A percentile compares a stretch with the other conserved stretches of the same genome.
These are phyloP conservation scores for Mycocentrospora acerina DNA, from an alignment of 2,329 filamentous ascomycete genomes.

Conservation along the genomic window DNA sequence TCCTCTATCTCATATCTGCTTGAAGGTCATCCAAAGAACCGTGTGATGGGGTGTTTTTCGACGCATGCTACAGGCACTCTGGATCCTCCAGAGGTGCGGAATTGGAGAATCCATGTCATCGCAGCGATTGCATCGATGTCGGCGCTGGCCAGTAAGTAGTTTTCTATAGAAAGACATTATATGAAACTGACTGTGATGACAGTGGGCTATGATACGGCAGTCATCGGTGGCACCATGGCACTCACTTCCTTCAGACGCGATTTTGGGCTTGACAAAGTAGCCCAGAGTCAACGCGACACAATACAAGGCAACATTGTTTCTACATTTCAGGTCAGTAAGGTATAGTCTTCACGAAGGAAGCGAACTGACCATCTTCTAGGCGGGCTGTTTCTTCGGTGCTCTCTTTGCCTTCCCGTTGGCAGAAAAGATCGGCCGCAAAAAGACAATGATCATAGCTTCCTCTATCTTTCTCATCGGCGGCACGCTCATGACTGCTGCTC, in stretches of 20 bases:
- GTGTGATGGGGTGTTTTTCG: constrained; percentile 28
- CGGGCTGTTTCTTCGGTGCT: constrained; percentile 44
- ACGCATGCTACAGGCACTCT: constrained; percentile 36
- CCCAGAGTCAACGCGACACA: constrained; percentile 35
- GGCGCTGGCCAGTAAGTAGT: constrained; percentile 36
- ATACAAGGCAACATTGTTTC: constrained; percentile 45
- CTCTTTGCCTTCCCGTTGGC: constrained; percentile 49
- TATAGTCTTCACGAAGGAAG: not conserved
- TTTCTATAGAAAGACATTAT: not conserved
- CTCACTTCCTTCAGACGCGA: constrained; percentile 42
- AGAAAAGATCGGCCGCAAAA: constrained; percentile 52
- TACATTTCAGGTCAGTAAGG: constrained; percentile 33
- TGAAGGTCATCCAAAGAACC: not conserved
- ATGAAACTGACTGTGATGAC: not conserved
- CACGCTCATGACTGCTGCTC: constrained; percentile 43
- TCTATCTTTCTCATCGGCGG: constrained; percentile 47
- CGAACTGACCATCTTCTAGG: constrained; percentile 5
- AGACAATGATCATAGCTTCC: constrained; percentile 50
- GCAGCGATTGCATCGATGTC: constrained; percentile 41
- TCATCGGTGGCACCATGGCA: constrained; percentile 46
- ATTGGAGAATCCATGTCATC: constrained; percentile 39
- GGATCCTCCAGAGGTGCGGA: constrained; percentile 40
- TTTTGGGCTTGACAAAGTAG: constrained; percentile 34
- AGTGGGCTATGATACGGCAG: constrained; percentile 40
- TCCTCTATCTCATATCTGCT: too few species aligned